Conservation (phyloP, 108 stramenopile genomes). For the Nannochloropsis oceanica region DNA sequence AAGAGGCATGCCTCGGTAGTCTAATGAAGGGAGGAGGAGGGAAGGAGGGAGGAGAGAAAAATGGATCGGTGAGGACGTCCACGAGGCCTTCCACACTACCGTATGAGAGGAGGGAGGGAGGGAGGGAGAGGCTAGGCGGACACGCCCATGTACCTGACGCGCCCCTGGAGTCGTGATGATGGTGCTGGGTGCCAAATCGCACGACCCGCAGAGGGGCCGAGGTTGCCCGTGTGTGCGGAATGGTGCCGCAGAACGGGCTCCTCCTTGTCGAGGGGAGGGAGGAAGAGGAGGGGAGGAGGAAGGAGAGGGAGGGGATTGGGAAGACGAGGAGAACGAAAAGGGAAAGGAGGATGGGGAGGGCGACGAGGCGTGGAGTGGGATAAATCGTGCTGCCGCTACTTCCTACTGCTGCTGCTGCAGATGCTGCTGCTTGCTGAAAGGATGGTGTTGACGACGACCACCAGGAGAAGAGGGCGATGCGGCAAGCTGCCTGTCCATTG, state of each 20-base stretch:
- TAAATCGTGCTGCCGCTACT: not conserved
- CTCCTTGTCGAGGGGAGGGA: not conserved
- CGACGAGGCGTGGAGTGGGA: not conserved
- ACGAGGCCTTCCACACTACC: conserved; percentile 73
- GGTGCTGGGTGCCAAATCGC: not conserved
- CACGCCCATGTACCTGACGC: not conserved
- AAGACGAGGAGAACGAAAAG: not conserved
- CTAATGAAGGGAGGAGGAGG: conserved; percentile 5
- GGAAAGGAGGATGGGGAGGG: not conserved
- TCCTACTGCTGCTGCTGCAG: too few species aligned
- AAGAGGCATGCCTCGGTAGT: too few species aligned
- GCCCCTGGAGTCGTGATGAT: not conserved
- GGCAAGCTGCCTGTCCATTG: too few species aligned
- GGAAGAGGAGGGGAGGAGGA: not conserved
- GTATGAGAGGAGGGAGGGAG: conserved; percentile 58
- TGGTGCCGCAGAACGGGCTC: not conserved
- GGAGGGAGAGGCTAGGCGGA: not conserved
- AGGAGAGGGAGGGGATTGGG: not conserved
- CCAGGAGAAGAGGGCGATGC: too few species aligned
- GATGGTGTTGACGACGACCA: too few species aligned
- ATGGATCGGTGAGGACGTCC: conserved; percentile 32
- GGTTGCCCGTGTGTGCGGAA: not conserved
- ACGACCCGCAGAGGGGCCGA: not conserved
- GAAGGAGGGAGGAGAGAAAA: conserved; percentile 54
- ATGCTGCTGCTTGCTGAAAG: too few species aligned